Conservation (phyloP, 306 rosid species). For the Inga laurina region DNA sequence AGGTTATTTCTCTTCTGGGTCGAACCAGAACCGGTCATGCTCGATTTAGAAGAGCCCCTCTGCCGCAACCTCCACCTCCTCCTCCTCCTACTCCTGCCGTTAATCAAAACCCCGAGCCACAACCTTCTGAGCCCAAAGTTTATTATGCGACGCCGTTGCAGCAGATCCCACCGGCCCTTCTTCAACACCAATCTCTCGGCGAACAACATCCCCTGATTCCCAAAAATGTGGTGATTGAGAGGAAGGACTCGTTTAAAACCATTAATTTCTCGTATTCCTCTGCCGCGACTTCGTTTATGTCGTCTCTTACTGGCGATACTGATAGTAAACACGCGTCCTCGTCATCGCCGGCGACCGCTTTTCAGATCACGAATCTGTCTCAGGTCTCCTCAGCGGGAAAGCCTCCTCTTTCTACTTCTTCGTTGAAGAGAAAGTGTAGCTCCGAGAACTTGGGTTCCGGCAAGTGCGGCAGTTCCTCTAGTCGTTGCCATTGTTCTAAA, state of each 20-base stretch:
- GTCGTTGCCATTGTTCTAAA: constrained; percentile 82
- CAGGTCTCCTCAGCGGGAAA: constrained; percentile 65
- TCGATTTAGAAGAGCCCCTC: constrained; percentile 78
- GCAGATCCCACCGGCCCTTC: constrained; percentile 67
- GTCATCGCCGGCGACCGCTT: constrained; percentile 55
- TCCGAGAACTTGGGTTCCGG: constrained; percentile 68
- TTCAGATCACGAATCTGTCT: constrained; percentile 69
- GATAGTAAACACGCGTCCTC: constrained; percentile 56
- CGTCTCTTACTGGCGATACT: constrained; percentile 71
- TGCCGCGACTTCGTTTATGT: constrained; percentile 54
- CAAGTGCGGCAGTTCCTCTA: constrained; percentile 67
- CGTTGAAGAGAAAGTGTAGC: constrained; percentile 81
- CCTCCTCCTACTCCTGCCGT: neutral
- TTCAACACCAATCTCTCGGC: neutral
- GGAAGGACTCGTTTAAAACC: constrained; percentile 59
- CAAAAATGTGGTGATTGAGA: constrained; percentile 29
- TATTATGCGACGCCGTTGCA: constrained; percentile 70
- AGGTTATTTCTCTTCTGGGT: constrained; percentile 80
- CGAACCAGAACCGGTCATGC: constrained; percentile 87
- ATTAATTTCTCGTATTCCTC: constrained; percentile 65
- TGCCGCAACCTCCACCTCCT: constrained; percentile 1
- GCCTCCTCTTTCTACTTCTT: constrained; percentile 69
- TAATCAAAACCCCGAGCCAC: constrained; percentile 9
- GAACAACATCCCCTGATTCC: constrained; percentile 13
- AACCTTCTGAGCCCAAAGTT: constrained; percentile 26